These are phyloP conservation scores for Xerocomus brunneocitrinus DNA, from an alignment of 768 basidiomycete species.

Conservation along the genomic window DNA sequence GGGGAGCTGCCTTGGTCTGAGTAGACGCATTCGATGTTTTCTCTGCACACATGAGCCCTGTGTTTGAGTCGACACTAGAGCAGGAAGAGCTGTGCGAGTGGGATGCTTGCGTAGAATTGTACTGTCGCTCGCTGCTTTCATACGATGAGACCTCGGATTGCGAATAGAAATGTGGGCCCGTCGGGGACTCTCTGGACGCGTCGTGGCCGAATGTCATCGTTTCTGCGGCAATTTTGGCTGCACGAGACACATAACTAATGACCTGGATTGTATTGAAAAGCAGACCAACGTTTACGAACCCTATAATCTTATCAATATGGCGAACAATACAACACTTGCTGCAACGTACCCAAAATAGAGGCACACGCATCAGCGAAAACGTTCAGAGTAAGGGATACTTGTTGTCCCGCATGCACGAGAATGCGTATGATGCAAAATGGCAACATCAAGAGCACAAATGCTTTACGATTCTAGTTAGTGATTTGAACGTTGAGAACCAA, in stretches of 20 bases:
- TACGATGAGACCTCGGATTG: background rate
- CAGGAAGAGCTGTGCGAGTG: slow-evolving; percentile 14
- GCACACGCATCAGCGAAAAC: slow-evolving; percentile 50
- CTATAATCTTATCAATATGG: slow-evolving; percentile 32
- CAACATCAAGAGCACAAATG: slow-evolving; percentile 53
- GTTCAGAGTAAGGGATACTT: slow-evolving; percentile 42
- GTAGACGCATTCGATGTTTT: slow-evolving; percentile 4
- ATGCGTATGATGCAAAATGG: slow-evolving; percentile 55
- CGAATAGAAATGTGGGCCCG: background rate
- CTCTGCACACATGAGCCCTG: slow-evolving; percentile 10
- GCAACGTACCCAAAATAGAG: slow-evolving; percentile 49
- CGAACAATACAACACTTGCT: background rate
- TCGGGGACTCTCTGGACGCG: slow-evolving; percentile 21
- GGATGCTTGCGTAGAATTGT: background rate
- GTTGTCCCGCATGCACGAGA: slow-evolving; percentile 43
- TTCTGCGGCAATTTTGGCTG: slow-evolving; percentile 3
- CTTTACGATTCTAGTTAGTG: slow-evolving; percentile 33
- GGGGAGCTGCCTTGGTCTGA: background rate
- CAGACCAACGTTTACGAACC: slow-evolving; percentile 59
- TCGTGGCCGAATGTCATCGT: slow-evolving; percentile 22
- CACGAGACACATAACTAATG: slow-evolving; percentile 42
- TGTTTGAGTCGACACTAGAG: slow-evolving; percentile 18
- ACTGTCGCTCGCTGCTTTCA: background rate
- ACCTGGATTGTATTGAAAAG: slow-evolving; percentile 66
- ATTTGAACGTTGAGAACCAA: background rate